phyloP scores from a whole-genome alignment of 2,329 filamentous ascomycete species.

The Pseudogymnoascus verrucosus region DNA sequence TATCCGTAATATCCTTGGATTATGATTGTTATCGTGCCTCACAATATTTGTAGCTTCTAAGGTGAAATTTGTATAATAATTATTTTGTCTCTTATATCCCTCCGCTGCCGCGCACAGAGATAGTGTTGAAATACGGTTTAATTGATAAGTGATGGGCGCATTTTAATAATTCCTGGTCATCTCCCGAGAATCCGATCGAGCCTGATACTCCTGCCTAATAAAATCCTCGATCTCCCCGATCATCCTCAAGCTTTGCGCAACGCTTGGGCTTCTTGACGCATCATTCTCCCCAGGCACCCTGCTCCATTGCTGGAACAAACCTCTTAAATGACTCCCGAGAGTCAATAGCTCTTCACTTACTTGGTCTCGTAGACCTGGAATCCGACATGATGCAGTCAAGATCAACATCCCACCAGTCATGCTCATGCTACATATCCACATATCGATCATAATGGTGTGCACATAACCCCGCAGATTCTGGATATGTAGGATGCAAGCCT shows the following conservation, averaged over 20 bases:
- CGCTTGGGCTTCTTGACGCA: slow-evolving; percentile 33
- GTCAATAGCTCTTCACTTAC: slow-evolving; percentile 32
- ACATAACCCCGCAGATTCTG: slow-evolving; percentile 39
- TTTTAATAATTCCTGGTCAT: background rate
- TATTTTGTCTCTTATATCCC: background rate
- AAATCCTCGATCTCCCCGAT: slow-evolving; percentile 38
- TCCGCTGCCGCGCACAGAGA: background rate
- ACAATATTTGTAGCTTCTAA: background rate
- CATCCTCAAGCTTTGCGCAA: slow-evolving; percentile 39
- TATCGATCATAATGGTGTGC: slow-evolving; percentile 45
- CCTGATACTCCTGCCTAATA: slow-evolving; percentile 31
- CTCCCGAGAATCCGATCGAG: background rate
- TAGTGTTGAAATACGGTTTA: background rate
- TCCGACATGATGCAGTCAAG: slow-evolving; percentile 37
- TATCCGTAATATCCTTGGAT: background rate
- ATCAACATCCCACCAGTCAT: slow-evolving; percentile 44
- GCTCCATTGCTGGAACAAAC: slow-evolving; percentile 37
- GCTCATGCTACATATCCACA: slow-evolving; percentile 46
- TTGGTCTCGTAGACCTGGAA: slow-evolving; percentile 31
- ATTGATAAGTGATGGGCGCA: background rate
- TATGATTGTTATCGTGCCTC: background rate
- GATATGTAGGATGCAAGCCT: slow-evolving; percentile 42
- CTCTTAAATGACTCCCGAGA: slow-evolving; percentile 35
- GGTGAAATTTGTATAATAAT: background rate
- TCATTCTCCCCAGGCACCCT: slow-evolving; percentile 29